Conservation (phyloP, 257 asterid species). For the Capsicum baccatum region DNA sequence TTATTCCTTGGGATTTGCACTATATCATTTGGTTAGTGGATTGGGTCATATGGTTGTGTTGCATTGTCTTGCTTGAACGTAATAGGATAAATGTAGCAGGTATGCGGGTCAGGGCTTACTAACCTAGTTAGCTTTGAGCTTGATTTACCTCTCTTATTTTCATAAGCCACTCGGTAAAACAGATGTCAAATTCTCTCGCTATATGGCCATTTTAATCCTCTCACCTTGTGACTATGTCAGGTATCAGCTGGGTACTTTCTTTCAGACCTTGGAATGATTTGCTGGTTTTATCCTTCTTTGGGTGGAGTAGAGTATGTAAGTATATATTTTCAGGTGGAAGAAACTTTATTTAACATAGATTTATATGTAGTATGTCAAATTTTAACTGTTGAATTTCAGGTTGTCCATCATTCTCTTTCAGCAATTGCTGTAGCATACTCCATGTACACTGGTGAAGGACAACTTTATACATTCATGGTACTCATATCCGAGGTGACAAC, state of each 20-base stretch:
- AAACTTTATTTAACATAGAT: background rate
- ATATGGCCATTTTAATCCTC: slow-evolving; percentile 17
- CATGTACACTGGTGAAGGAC: slow-evolving; percentile 91
- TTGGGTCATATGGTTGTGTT: background rate
- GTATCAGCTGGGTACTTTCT: slow-evolving; percentile 89
- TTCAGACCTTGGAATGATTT: slow-evolving; percentile 91
- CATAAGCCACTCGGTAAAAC: slow-evolving; percentile 2
- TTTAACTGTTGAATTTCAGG: slow-evolving; percentile 60
- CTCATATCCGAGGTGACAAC: slow-evolving; percentile 94
- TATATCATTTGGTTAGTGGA: background rate
- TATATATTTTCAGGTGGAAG: slow-evolving; percentile 32
- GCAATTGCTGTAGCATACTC: slow-evolving; percentile 89
- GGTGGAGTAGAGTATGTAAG: slow-evolving; percentile 98
- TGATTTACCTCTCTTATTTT: slow-evolving; percentile 22
- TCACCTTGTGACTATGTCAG: slow-evolving; percentile 46
- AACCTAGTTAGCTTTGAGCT: background rate
- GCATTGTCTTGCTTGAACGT: background rate
- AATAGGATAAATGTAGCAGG: slow-evolving; percentile 20
- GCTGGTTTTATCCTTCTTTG: slow-evolving; percentile 89
- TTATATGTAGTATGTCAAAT: slow-evolving; percentile 30
- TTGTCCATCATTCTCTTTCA: slow-evolving; percentile 92
- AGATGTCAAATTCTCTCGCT: slow-evolving; percentile 10
- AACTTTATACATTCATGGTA: slow-evolving; percentile 96
- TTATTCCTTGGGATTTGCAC: background rate
- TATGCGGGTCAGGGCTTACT: slow-evolving; percentile 17